Evolutionary conservation across 1,284 basidiomycete genomes (phyloP), one percentile per base, ranked within the genome.

Genomic region (Ganoderma resinaceum): DNA sequence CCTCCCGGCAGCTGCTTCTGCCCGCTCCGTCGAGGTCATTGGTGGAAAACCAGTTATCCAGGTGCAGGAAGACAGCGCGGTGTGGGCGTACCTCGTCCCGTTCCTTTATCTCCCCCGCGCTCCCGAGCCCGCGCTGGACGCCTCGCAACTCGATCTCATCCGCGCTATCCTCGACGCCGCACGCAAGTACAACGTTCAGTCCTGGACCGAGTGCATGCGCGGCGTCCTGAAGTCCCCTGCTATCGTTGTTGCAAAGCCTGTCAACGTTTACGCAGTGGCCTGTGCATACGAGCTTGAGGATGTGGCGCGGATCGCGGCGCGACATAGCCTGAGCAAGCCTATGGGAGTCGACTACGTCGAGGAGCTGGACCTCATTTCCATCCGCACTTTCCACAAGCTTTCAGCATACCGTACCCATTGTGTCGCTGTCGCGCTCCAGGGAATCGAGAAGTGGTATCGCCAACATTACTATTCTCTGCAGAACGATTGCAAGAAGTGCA

Each of bases 141-240:
- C 55, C 61, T 57, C 70, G 23, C 73, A 75, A 16, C 46, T 49
- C 46, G 23, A 26, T 11, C 46, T 49, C 46, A 63, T 76, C 20
- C 68, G 76, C 26, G 64, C 60, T 1, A 72, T 81, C 3, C 65
- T 80, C 26, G 73, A 74, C 35, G 78, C 76, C 0, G 79, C 78
- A 9, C 59, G 71, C 20, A 83, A 83, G 65, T 82, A 83, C 43
- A 70, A 69, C 20, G 79, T 82, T 76, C 76, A 80, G 52, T 60
- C 43, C 16, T 35, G 66, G 16, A 43, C 40, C 2, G 42, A 61
- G 6, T 49, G 63, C 7, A 58, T 72, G 59, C 38, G 55, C 5
- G 26, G 75, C 74, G 29, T 73, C 49, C 57, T 75, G 2, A 61
- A 74, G 0, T 69, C 67, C 1, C 60, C 63, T 7, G 61, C 23